Evolutionary conservation across 176 grass and related monocot genomes (phyloP).

Genomic region (Phyllostachys edulis): DNA sequence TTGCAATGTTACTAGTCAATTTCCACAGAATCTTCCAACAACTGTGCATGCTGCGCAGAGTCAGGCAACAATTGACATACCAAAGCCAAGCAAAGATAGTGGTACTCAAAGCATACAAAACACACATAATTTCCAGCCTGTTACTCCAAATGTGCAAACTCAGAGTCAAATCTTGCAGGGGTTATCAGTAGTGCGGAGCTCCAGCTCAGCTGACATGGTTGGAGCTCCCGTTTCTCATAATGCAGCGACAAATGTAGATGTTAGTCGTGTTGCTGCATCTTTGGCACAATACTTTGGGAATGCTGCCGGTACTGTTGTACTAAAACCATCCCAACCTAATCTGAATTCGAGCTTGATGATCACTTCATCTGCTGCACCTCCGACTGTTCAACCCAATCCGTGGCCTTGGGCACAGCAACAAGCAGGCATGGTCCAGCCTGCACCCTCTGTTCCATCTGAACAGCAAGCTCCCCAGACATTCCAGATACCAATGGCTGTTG

Average conservation of each 20-base stretch:
- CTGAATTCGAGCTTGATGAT: constrained; percentile 32
- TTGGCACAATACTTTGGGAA: constrained; percentile 70
- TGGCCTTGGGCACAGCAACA: constrained; percentile 49
- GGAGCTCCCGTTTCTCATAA: constrained; percentile 52
- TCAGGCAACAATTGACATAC: constrained; percentile 31
- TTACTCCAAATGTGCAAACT: constrained; percentile 41
- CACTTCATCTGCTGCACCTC: constrained; percentile 19
- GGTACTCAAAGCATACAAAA: constrained; percentile 39
- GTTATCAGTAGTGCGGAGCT: constrained; percentile 29
- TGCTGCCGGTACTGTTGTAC: constrained; percentile 42
- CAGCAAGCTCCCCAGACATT: constrained; percentile 34
- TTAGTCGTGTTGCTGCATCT: constrained; percentile 70
- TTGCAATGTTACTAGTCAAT: constrained; percentile 39
- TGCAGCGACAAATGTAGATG: constrained; percentile 52
- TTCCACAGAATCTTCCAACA: constrained; percentile 45
- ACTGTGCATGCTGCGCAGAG: constrained; percentile 37
- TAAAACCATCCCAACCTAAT: constrained; percentile 43
- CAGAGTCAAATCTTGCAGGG: constrained; percentile 41
- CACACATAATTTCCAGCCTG: constrained; percentile 40
- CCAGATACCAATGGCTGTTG: constrained; percentile 32
- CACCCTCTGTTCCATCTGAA: constrained; percentile 36
- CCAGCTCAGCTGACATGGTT: constrained; percentile 45
- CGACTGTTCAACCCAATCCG: constrained; percentile 40
- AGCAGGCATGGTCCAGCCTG: constrained; percentile 30
- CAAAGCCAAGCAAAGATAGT: constrained; percentile 31